A percentile compares a stretch with the other conserved stretches of the same genome.
These are phyloP conservation scores for Penicillium sp. DNA, from an alignment of 2,329 filamentous ascomycete species.

Conservation along the genomic window DNA sequence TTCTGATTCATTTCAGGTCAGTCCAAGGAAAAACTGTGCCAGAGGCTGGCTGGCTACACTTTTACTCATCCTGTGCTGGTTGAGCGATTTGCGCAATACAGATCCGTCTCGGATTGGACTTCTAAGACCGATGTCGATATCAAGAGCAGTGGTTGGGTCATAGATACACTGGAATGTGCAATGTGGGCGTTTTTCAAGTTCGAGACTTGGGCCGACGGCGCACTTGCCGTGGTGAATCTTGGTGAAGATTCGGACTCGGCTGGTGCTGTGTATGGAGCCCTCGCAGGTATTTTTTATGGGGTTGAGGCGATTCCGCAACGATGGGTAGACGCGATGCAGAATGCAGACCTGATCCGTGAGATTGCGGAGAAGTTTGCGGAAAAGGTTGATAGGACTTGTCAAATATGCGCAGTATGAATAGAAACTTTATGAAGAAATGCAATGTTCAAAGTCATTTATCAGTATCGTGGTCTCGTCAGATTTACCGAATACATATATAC, in stretches of 20 bases:
- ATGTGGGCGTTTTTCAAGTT: slow-evolving; percentile 47
- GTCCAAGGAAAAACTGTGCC: slow-evolving; percentile 17
- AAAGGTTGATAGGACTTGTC: neutral
- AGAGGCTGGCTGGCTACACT: slow-evolving; percentile 2
- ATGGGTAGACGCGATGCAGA: slow-evolving; percentile 32
- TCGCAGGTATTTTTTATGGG: slow-evolving; percentile 46
- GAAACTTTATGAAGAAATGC: neutral
- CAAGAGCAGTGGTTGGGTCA: slow-evolving; percentile 42
- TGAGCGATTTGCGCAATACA: slow-evolving; percentile 12
- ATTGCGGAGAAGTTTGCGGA: slow-evolving; percentile 12
- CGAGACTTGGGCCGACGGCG: slow-evolving; percentile 39
- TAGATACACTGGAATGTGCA: slow-evolving; percentile 45
- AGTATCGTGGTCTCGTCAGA: neutral
- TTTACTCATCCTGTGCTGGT: slow-evolving; percentile 12
- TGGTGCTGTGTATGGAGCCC: slow-evolving; percentile 46
- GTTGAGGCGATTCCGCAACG: slow-evolving; percentile 32
- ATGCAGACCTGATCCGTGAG: slow-evolving; percentile 18
- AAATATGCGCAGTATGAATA: neutral
- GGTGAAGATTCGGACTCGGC: slow-evolving; percentile 49
- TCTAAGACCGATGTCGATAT: slow-evolving; percentile 24
- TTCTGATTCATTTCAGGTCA: slow-evolving; percentile 5
- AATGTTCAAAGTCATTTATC: neutral
- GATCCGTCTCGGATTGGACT: slow-evolving; percentile 28
- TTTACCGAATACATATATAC: neutral
- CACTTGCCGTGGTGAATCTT: slow-evolving; percentile 43